Evolutionary conservation across 345 rosid species (phyloP), one percentile per base, ranked within the genome.

Genomic region (Pistacia vera): DNA sequence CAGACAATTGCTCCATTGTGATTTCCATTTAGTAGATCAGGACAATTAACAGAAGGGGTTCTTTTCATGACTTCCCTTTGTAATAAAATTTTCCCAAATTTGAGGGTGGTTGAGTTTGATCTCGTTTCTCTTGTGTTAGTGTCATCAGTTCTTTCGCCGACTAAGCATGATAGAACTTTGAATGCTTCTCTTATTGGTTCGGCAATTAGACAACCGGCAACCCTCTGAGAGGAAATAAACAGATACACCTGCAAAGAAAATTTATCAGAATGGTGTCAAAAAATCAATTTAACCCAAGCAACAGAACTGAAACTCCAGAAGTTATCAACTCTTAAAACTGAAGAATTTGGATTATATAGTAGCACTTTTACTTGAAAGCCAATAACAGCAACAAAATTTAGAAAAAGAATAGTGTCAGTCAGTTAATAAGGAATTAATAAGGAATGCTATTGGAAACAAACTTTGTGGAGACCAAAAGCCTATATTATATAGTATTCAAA

Each of bases 161-260:
- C 82, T 8, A 74, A 63, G 78, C 78, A 58, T 60, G 90, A 71
- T 63, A 92, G 33, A 48, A 92, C 70, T 83, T 75, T 86, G 79
- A 82, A 96, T 77, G 97, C 98, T 83, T 92, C 91, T 78, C 83
- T 88, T 57, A 92, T 92, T 73, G 95, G 91, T 80, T 96, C 99
- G 4, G 88, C 89, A 65, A 96, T 89, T 69, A 90, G 44, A 83
- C 98, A 92, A 14, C 97, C 97, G 1, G 85, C 81, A 58, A 93
- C 77, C 78, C 97, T 87, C 68, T 86, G 90, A 3, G 87, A 87
- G 65, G 85, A 81, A 16, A 96, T 77, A 22, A 75, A 90, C 28
- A 96, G 79, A 78, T 93, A 96, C 49, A 90, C 94, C 99, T 96
- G 83, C 79, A 22, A 22, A 52, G 20, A 36, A 16, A 44, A 36